Conservation (phyloP, 805 yeast genomes). For the Wickerhamomyces xylosicus region DNA sequence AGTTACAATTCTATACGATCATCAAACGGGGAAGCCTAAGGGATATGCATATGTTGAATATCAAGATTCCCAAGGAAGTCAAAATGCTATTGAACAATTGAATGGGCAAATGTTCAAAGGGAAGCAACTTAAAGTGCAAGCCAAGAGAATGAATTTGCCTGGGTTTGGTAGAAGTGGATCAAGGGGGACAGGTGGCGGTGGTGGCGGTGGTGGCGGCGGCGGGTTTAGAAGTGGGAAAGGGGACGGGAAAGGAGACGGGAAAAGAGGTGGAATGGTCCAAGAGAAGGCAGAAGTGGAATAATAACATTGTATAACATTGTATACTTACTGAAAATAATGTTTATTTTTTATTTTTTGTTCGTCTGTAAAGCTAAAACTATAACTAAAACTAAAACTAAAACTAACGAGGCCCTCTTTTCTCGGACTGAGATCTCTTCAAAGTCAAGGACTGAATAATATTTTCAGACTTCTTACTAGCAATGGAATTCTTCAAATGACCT, state of each 20-base stretch:
- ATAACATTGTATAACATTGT: too few species aligned
- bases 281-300: not conserved
- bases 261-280: constrained; percentile 3
- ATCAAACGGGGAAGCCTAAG: constrained; percentile 34
- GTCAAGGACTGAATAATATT: constrained; percentile 12
- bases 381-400: too few species aligned
- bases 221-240: constrained; percentile 6
- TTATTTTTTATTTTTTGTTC: too few species aligned
- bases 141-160: constrained; percentile 46
- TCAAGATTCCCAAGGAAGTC: constrained; percentile 29
- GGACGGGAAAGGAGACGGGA: too few species aligned
- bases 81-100: constrained; percentile 33
- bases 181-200: constrained; percentile 13
- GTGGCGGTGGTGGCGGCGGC: constrained; percentile 13
- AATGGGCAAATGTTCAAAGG: constrained; percentile 34
- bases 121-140: constrained; percentile 34
- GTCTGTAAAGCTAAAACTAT: too few species aligned
- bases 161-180: constrained; percentile 25
- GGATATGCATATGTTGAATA: constrained; percentile 63
- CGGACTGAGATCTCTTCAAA: not conserved
- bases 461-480: constrained; percentile 27
- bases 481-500: constrained; percentile 49
- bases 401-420: too few species aligned
- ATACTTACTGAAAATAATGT: too few species aligned
- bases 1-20: constrained; percentile 40